A percentile compares a stretch with the other conserved stretches of the same genome.
phyloP scores from a whole-genome alignment of 306 rosid genomes.

The Malus sylvestris region DNA sequence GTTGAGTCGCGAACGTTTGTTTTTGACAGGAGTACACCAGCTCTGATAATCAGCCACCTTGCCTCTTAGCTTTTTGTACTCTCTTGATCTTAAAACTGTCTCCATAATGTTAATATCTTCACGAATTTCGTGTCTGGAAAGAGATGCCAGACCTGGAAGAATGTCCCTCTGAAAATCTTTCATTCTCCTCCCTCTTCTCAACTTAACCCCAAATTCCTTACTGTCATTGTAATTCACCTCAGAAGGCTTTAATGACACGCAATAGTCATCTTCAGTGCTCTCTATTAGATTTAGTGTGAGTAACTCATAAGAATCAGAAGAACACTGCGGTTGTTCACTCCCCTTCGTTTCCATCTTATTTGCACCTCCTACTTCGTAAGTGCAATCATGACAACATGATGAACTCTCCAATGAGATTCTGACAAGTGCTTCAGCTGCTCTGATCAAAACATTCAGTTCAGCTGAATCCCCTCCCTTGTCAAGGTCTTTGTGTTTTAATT shows the following conservation, averaged over 20 bases:
- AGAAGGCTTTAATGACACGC: conserved; percentile 26
- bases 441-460: conserved; percentile 24
- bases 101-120: conserved; percentile 54
- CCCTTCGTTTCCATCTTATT: conserved; percentile 8
- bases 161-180: conserved; percentile 57
- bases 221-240: conserved; percentile 18
- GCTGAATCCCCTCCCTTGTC: conserved; percentile 22
- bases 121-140: conserved; percentile 46
- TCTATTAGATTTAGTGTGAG: conserved; percentile 35
- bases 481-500: conserved; percentile 10
- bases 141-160: conserved; percentile 56
- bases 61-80: conserved; percentile 37
- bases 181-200: conserved; percentile 54
- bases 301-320: conserved; percentile 43
- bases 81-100: conserved; percentile 52
- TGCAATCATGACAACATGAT: conserved; percentile 14
- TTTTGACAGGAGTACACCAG: conserved; percentile 39
- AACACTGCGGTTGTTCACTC: conserved; percentile 24
- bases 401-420: conserved; percentile 29
- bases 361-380: conserved; percentile 8
- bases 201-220: conserved; percentile 26
- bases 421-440: conserved; percentile 33
- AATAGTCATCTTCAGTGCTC: conserved; percentile 28
- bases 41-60: conserved; percentile 27
- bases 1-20: conserved; percentile 35